Conservation (phyloP, 2,329 filamentous ascomycete species). For the Verticillium dahliae region DNA sequence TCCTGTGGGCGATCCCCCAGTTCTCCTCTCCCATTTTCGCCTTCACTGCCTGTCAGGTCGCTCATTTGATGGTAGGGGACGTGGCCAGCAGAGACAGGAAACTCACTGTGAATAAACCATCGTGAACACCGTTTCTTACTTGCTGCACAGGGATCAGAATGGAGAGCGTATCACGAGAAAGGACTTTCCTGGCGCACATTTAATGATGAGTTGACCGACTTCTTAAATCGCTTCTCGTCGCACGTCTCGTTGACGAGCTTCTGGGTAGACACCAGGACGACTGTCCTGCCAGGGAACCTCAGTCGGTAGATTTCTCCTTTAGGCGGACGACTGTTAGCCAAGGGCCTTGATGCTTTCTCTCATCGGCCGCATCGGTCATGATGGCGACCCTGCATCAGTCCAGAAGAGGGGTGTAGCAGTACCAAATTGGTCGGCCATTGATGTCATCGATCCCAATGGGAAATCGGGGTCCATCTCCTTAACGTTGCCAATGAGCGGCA, state of each 20-base stretch:
- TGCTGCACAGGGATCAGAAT: constrained; percentile 23
- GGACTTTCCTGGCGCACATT: not conserved
- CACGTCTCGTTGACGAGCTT: constrained; percentile 57
- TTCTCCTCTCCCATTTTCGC: constrained; percentile 10
- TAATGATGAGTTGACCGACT: constrained; percentile 44
- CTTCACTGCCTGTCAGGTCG: not conserved
- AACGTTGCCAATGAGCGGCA: constrained; percentile 62
- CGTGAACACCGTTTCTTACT: constrained; percentile 50
- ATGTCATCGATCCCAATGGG: constrained; percentile 45
- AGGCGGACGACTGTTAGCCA: not conserved
- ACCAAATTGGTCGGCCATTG: constrained; percentile 62
- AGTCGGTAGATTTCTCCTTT: constrained; percentile 56
- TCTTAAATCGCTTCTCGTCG: constrained; percentile 60
- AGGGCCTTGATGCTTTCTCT: not conserved
- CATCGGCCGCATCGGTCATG: not conserved
- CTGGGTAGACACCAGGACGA: constrained; percentile 45
- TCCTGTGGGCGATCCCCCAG: constrained; percentile 50
- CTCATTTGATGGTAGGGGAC: not conserved
- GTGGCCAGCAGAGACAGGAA: not conserved
- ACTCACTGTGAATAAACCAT: constrained; percentile 15
- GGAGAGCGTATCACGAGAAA: not conserved
- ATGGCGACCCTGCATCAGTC: not conserved
- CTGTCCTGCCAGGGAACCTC: constrained; percentile 36
- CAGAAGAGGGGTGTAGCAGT: constrained; percentile 10
- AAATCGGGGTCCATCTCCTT: constrained; percentile 54